phyloP scores from a whole-genome alignment of 257 asterid genomes.

The Craterostigma plantagineum region DNA sequence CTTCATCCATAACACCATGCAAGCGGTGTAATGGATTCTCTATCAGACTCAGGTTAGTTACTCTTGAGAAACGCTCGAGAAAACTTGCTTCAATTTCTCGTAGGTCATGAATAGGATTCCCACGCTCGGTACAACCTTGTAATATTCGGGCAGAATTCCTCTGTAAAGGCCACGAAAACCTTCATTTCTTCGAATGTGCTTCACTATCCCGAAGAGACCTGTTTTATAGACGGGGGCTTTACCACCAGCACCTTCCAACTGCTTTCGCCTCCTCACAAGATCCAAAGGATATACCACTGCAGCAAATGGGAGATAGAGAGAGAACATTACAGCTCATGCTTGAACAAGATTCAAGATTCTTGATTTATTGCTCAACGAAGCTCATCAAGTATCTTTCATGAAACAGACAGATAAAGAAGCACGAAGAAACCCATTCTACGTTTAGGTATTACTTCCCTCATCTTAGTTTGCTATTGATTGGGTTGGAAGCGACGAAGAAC shows the following conservation, averaged over 20 bases:
- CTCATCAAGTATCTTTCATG: too few species aligned
- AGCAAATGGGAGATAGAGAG: background rate
- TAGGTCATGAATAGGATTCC: conserved; percentile 95
- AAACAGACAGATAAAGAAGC: too few species aligned
- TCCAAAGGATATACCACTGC: conserved; percentile 87
- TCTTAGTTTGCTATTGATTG: too few species aligned
- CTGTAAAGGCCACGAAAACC: conserved; percentile 79
- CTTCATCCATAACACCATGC: too few species aligned
- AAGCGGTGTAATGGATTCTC: too few species aligned
- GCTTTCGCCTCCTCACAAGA: conserved; percentile 93
- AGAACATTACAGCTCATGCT: too few species aligned
- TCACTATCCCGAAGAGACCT: conserved; percentile 56
- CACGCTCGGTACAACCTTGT: conserved; percentile 87
- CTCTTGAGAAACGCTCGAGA: conserved; percentile 14
- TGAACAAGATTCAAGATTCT: too few species aligned
- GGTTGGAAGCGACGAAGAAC: too few species aligned
- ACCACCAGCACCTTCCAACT: conserved; percentile 85
- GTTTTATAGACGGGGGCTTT: conserved; percentile 71
- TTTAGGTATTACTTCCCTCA: too few species aligned
- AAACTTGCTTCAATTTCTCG: conserved; percentile 61
- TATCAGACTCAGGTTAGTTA: too few species aligned
- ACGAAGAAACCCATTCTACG: too few species aligned
- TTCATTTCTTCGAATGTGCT: conserved; percentile 45
- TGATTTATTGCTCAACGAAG: too few species aligned
- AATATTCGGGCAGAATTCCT: conserved; percentile 89